A percentile compares a stretch with the other conserved stretches of the same genome.
Conservation (phyloP, 495 filamentous ascomycete species). For the Neurospora sp. region DNA sequence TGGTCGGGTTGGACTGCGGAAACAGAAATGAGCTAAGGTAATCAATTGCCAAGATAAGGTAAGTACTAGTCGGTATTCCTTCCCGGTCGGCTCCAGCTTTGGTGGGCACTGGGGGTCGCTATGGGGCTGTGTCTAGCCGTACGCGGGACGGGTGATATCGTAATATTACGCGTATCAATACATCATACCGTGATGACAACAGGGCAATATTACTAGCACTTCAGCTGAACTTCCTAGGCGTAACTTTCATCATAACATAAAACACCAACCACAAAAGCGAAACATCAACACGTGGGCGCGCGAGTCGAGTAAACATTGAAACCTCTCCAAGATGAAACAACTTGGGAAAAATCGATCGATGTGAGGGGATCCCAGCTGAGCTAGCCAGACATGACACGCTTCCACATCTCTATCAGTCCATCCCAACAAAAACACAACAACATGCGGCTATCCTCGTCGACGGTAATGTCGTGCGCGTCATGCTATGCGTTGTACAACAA, state of each 20-base stretch:
- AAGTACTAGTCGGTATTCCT: neutral
- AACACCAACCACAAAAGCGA: neutral
- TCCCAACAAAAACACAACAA: neutral
- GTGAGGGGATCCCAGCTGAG: neutral
- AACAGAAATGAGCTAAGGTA: neutral
- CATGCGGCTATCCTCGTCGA: neutral
- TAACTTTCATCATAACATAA: neutral
- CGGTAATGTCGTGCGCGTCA: neutral
- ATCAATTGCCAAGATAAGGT: neutral
- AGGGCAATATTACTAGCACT: neutral
- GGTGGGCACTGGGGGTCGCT: neutral
- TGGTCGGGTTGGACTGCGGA: neutral
- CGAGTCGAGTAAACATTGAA: neutral
- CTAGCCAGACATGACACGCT: neutral
- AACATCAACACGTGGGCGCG: neutral
- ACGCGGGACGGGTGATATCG: neutral
- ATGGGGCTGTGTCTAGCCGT: neutral
- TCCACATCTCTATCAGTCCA: neutral
- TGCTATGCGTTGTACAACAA: neutral
- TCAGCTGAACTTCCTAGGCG: neutral
- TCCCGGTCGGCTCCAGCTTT: neutral
- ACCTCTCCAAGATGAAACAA: neutral
- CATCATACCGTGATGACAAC: neutral
- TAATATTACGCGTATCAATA: neutral
- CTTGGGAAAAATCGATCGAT: neutral